A percentile compares a stretch with the other conserved stretches of the same genome.
Conservation (phyloP, 768 basidiomycete genomes). For the Panellus pusillus region DNA sequence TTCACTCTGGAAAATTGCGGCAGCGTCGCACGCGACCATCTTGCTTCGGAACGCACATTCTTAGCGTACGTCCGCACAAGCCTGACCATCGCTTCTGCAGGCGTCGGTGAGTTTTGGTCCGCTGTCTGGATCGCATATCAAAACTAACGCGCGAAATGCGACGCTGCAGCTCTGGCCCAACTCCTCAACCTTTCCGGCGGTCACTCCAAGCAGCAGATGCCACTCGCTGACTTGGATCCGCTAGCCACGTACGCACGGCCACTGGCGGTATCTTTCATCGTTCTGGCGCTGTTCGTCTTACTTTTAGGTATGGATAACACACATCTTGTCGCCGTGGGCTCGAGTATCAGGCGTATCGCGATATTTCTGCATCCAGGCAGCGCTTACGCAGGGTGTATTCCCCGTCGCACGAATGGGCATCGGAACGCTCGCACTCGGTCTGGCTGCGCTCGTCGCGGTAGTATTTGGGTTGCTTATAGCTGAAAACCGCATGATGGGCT, state of each 20-base stretch:
- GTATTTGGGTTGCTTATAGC: slow-evolving; percentile 35
- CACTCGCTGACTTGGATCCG: background rate
- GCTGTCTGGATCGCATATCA: too few relatives aligned
- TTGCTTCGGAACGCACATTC: slow-evolving; percentile 45
- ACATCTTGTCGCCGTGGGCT: too few relatives aligned
- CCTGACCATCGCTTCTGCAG: slow-evolving; percentile 40
- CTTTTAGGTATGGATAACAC: background rate
- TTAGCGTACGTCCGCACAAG: slow-evolving; percentile 47
- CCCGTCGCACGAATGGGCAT: slow-evolving; percentile 39
- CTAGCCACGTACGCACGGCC: slow-evolving; percentile 3
- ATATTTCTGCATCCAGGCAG: slow-evolving; percentile 30
- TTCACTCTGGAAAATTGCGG: slow-evolving; percentile 39
- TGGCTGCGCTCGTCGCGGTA: slow-evolving; percentile 33
- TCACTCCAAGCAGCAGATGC: background rate
- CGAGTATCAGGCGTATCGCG: slow-evolving; percentile 21
- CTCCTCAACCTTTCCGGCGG: slow-evolving; percentile 1
- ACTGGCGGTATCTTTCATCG: background rate
- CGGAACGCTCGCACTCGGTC: slow-evolving; percentile 27
- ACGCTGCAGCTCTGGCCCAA: slow-evolving; percentile 14
- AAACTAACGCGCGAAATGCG: background rate
- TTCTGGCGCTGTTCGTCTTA: slow-evolving; percentile 6
- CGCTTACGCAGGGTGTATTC: slow-evolving; percentile 39
- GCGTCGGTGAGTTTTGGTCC: slow-evolving; percentile 29
- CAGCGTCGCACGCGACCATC: slow-evolving; percentile 46
- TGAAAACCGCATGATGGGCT: too few relatives aligned